Evolutionary conservation across 2,329 filamentous ascomycete genomes (phyloP), one percentile per base, ranked within the genome.

Genomic region (Fusarium heterosporum): DNA sequence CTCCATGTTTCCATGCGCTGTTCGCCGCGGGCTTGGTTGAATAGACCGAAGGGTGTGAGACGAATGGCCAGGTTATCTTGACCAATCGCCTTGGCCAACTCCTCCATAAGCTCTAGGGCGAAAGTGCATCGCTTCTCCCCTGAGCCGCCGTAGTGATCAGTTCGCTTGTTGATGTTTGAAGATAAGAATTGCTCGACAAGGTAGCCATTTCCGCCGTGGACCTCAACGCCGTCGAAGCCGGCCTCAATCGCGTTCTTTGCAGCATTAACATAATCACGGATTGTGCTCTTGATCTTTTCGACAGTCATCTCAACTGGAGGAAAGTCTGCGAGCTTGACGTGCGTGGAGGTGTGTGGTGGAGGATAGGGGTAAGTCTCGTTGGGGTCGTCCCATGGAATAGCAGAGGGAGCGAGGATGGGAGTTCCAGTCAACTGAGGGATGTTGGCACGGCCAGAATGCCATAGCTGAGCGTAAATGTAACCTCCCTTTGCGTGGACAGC

Each of bases 381-480:
- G 55, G 75, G 81, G 55, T 78, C 79, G 53, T 81, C 79, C 79
- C 81, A 83, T 8, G 81, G 77, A 12, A 80, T 79, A 4, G 81
- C 81, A 4, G 78, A 81, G 4, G 80, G 71, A 5, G 75, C 75
- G 25, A 80, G 70, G 22, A 80, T 75, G 6, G 72, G 72, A 7
- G 74, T 74, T 6, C 80, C 81, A 1, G 77, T 76, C 32, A 77
- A 57, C 2, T 78, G 77, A 0, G 75, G 64, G 69, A 84, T 64
- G 5, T 78, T 79, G 22, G 73, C 73, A 0, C 80, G 79, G 0
- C 80, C 80, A 0, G 80, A 76, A 13, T 76, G 74, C 79, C 79
- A 90, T 1, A 91, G 79, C 75, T 91, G 89, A n/a, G 83, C 74
- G 75, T 84, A 90, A 61, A 90, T 87, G 70, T 81, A 85, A 38